Conservation (phyloP, 306 rosid genomes). For the Gastrolobium villosum region DNA sequence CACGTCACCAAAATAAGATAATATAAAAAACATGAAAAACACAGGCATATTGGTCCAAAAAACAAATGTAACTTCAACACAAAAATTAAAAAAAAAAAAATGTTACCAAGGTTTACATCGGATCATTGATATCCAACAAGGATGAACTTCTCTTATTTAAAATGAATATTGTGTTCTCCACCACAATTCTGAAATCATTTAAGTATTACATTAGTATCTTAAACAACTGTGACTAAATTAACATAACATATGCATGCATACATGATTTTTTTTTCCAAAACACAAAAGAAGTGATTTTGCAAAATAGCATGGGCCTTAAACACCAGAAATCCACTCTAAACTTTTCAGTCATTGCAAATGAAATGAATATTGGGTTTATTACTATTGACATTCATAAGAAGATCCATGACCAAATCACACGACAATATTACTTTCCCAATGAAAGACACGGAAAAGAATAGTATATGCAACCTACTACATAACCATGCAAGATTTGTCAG, state of each 20-base stretch:
- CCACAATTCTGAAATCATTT: slow-evolving; percentile 48
- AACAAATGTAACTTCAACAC: neutral
- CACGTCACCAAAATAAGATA: slow-evolving; percentile 5
- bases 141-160: slow-evolving; percentile 18
- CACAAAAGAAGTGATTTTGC: neutral
- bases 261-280: neutral
- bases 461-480: slow-evolving; percentile 23
- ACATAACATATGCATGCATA: neutral
- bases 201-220: slow-evolving; percentile 11
- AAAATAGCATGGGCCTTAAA: slow-evolving; percentile 24
- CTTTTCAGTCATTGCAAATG: slow-evolving; percentile 23
- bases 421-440: neutral
- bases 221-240: slow-evolving; percentile 24
- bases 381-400: slow-evolving; percentile 3
- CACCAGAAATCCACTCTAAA: slow-evolving; percentile 21
- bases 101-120: slow-evolving; percentile 25
- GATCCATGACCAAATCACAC: neutral
- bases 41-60: neutral
- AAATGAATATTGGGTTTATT: slow-evolving; percentile 3
- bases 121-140: slow-evolving; percentile 25
- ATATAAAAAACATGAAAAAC: slow-evolving; percentile 27
- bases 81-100: neutral
- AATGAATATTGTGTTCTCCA: slow-evolving; percentile 9
- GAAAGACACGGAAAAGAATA: slow-evolving; percentile 18
- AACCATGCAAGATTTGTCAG: slow-evolving; percentile 4